phyloP scores from a whole-genome alignment of 2,329 filamentous ascomycete genomes.

The Stagonosporopsis vannaccii region DNA sequence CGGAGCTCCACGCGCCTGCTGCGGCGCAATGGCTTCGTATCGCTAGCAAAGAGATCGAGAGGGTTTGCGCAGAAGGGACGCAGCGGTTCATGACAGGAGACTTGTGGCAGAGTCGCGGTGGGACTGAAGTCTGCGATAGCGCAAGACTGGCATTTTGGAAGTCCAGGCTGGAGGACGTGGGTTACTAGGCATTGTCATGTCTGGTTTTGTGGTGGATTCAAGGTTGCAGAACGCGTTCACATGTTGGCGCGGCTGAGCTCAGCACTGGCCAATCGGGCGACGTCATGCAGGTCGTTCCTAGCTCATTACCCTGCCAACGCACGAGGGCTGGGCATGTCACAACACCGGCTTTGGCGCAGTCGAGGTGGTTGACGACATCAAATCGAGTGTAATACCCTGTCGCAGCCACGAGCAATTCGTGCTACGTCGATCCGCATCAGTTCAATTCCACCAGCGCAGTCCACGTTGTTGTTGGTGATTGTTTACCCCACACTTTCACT shows the following conservation, averaged over 20 bases:
- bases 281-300: slow-evolving; percentile 14
- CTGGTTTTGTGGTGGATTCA: background rate
- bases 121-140: slow-evolving; percentile 4
- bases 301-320: slow-evolving; percentile 15
- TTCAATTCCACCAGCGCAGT: background rate
- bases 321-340: slow-evolving; percentile 12
- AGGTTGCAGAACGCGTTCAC: slow-evolving; percentile 12
- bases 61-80: slow-evolving; percentile 1
- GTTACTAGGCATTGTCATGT: background rate
- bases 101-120: slow-evolving; percentile 1
- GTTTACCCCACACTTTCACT: slow-evolving; percentile 19
- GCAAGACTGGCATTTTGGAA: slow-evolving; percentile 6
- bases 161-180: background rate
- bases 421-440: slow-evolving; percentile 1
- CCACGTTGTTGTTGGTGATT: slow-evolving; percentile 4
- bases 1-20: slow-evolving; percentile 15
- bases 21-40: slow-evolving; percentile 15
- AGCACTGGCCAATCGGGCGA: slow-evolving; percentile 16
- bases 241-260: background rate
- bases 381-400: slow-evolving; percentile 11
- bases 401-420: slow-evolving; percentile 12
- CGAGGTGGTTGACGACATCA: slow-evolving; percentile 13
- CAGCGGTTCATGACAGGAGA: background rate
- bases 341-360: slow-evolving; percentile 11
- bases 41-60: slow-evolving; percentile 10